phyloP scores from a whole-genome alignment of 805 yeast species.

The Pichia heedii region DNA sequence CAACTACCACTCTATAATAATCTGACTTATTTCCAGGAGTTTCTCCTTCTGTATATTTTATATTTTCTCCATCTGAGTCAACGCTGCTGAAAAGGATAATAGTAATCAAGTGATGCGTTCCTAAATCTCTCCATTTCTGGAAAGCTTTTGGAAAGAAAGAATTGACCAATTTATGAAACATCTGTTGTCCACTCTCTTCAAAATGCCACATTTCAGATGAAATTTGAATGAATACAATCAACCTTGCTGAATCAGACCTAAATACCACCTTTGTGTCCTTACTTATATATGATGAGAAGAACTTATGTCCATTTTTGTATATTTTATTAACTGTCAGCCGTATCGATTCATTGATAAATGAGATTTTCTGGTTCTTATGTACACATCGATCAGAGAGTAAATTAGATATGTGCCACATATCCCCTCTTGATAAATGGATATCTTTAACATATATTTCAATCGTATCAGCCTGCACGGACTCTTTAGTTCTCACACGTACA shows the following conservation, averaged over 20 bases:
- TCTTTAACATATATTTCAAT: constrained; percentile 79
- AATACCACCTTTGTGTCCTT: constrained; percentile 70
- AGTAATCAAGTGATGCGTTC: constrained; percentile 85
- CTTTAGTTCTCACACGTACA: constrained; percentile 38
- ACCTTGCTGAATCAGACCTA: constrained; percentile 83
- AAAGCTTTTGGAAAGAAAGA: constrained; percentile 87
- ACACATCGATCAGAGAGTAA: constrained; percentile 54
- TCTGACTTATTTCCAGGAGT: constrained; percentile 59
- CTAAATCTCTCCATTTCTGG: constrained; percentile 76
- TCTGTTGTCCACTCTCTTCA: constrained; percentile 91
- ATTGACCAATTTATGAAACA: constrained; percentile 86
- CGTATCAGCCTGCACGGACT: constrained; percentile 62
- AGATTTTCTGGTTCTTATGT: constrained; percentile 53
- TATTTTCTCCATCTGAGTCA: constrained; percentile 36
- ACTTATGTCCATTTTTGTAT: constrained; percentile 56
- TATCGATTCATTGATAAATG: constrained; percentile 50
- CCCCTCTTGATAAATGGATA: constrained; percentile 74
- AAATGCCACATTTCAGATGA: constrained; percentile 98
- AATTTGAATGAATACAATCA: constrained; percentile 77
- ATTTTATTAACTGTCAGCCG: constrained; percentile 58
- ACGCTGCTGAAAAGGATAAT: constrained; percentile 82
- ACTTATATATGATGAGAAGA: constrained; percentile 70
- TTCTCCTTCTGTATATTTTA: constrained; percentile 60
- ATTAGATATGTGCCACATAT: constrained; percentile 81
- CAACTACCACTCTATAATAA: constrained; percentile 89